Percentiles rank a stretch among this genome's conserved stretches.
Conservation (phyloP, 768 basidiomycete genomes). For the Podaxis pistillaris region DNA sequence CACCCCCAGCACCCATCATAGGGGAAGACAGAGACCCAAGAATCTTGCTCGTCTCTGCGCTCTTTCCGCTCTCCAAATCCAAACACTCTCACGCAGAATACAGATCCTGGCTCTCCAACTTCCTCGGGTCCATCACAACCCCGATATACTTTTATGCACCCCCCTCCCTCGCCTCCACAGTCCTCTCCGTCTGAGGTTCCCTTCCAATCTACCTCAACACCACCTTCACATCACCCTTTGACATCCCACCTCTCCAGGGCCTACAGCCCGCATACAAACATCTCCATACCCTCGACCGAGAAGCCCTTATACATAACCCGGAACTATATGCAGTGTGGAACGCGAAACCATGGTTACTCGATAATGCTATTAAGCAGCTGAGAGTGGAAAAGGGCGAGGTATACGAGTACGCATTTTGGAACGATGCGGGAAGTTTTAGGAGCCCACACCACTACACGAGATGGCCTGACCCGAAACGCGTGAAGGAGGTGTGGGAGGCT, state of each 20-base stretch:
- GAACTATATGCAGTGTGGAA: slow-evolving; percentile 58
- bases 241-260: slow-evolving; percentile 41
- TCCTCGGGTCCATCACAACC: slow-evolving; percentile 41
- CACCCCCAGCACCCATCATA: not conserved
- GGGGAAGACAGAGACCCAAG: slow-evolving; percentile 6
- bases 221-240: slow-evolving; percentile 42
- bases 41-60: slow-evolving; percentile 53
- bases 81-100: slow-evolving; percentile 50
- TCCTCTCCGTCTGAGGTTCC: slow-evolving; percentile 29
- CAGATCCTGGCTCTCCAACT: slow-evolving; percentile 40
- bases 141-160: slow-evolving; percentile 57
- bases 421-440: slow-evolving; percentile 54
- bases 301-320: slow-evolving; percentile 39
- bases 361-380: slow-evolving; percentile 34
- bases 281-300: slow-evolving; percentile 47
- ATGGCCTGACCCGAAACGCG: slow-evolving; percentile 48
- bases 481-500: slow-evolving; percentile 39
- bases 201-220: slow-evolving; percentile 43
- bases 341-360: slow-evolving; percentile 50
- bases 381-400: slow-evolving; percentile 20
- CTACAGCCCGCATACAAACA: slow-evolving; percentile 32
- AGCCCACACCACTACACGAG: slow-evolving; percentile 35
- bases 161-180: slow-evolving; percentile 31
- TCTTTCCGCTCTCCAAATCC: slow-evolving; percentile 49
- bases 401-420: slow-evolving; percentile 60